These are phyloP conservation scores for Cadophora sp. DNA, from an alignment of 2,329 filamentous ascomycete genomes.

Conservation along the genomic window DNA sequence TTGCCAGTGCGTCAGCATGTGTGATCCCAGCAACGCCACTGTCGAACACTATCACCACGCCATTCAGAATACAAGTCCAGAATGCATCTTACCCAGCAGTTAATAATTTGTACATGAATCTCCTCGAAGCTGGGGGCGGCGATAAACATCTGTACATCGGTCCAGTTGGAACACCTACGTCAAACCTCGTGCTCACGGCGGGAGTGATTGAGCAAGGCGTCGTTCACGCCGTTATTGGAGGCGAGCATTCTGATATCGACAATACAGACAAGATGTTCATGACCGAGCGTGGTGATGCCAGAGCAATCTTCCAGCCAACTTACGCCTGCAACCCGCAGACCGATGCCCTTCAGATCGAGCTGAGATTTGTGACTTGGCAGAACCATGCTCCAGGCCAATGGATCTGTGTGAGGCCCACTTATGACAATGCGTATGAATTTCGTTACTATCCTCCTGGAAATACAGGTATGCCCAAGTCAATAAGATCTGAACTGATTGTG, in stretches of 20 bases:
- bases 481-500: background rate
- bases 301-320: slow-evolving; percentile 49
- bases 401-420: slow-evolving; percentile 47
- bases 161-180: slow-evolving; percentile 47
- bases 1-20: slow-evolving; percentile 41
- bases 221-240: slow-evolving; percentile 52
- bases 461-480: background rate
- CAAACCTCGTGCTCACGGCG: slow-evolving; percentile 45
- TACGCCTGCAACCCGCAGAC: slow-evolving; percentile 52
- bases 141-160: slow-evolving; percentile 50
- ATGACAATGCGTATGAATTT: slow-evolving; percentile 50
- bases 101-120: slow-evolving; percentile 48
- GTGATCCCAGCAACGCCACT: slow-evolving; percentile 41
- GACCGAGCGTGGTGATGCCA: slow-evolving; percentile 52
- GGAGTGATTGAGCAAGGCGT: slow-evolving; percentile 47
- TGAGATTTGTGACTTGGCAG: slow-evolving; percentile 45
- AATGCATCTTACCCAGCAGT: slow-evolving; percentile 47
- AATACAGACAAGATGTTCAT: slow-evolving; percentile 57
- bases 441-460: slow-evolving; percentile 51
- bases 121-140: slow-evolving; percentile 44
- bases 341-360: slow-evolving; percentile 48
- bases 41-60: slow-evolving; percentile 44
- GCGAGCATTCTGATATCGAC: slow-evolving; percentile 52
- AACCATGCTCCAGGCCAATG: slow-evolving; percentile 45
- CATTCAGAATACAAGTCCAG: slow-evolving; percentile 48